Percentiles rank a stretch among this genome's conserved stretches.
These are phyloP conservation scores for Monilinia fructigena DNA, from an alignment of 2,329 filamentous ascomycete species.

Conservation along the genomic window DNA sequence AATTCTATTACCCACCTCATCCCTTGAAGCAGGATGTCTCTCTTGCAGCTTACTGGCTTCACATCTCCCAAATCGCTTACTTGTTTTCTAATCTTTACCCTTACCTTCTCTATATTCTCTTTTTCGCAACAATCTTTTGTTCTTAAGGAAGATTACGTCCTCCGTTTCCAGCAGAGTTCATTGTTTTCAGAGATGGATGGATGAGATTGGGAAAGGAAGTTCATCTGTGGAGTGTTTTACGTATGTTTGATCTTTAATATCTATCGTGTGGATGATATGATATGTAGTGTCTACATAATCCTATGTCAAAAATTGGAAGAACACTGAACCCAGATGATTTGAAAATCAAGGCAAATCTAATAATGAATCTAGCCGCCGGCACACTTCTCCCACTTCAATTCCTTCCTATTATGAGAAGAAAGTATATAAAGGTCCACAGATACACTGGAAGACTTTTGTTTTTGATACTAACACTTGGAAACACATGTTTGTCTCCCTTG, in stretches of 20 bases:
- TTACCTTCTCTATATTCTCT: conserved; percentile 13
- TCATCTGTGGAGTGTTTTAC: conserved; percentile 20
- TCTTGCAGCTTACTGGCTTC: conserved; percentile 7
- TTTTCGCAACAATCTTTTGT: conserved; percentile 6
- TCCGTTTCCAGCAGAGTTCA: background rate
- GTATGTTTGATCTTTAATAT: background rate
- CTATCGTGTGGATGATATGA: background rate
- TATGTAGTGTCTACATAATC: background rate
- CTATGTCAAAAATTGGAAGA: background rate
- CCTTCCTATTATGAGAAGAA: conserved; percentile 9
- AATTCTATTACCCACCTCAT: background rate
- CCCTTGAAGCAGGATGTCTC: conserved; percentile 2
- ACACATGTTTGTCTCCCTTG: conserved; percentile 1
- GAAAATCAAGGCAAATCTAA: background rate
- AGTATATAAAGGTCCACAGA: background rate
- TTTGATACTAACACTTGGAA: background rate
- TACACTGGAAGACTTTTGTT: conserved; percentile 8
- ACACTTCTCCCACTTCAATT: conserved; percentile 19
- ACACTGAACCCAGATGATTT: background rate
- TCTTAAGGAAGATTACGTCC: background rate
- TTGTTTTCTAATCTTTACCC: conserved; percentile 1
- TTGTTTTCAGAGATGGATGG: conserved; percentile 6
- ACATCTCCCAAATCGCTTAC: background rate
- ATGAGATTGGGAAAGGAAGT: conserved; percentile 10
- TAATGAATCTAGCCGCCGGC: background rate